Percentiles rank a stretch among this genome's conserved stretches.
Conservation (phyloP, 2,329 filamentous ascomycete genomes). For the Exutisphaerella laricina region DNA sequence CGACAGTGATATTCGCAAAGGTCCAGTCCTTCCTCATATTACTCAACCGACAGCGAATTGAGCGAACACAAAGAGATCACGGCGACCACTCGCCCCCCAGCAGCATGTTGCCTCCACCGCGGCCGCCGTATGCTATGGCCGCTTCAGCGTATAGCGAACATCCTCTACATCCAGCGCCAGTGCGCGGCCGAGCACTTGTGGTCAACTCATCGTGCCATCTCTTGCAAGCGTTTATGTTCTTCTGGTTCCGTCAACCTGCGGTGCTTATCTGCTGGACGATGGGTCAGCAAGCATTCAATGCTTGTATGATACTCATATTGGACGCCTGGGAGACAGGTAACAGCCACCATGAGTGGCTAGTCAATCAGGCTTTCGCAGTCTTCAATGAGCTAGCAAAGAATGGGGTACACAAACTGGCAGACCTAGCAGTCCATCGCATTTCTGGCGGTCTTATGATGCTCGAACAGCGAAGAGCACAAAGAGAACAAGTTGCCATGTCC, state of each 20-base stretch:
- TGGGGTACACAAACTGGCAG: slow-evolving; percentile 42
- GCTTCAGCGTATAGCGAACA: slow-evolving; percentile 19
- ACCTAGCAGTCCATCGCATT: slow-evolving; percentile 40
- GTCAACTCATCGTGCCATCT: slow-evolving; percentile 40
- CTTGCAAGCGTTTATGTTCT: slow-evolving; percentile 44
- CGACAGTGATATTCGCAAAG: slow-evolving; percentile 42
- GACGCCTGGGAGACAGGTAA: slow-evolving; percentile 42
- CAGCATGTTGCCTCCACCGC: slow-evolving; percentile 16
- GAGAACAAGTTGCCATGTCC: slow-evolving; percentile 13
- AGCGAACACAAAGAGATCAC: slow-evolving; percentile 25
- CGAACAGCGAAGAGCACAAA: slow-evolving; percentile 15
- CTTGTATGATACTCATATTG: slow-evolving; percentile 45
- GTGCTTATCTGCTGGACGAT: slow-evolving; percentile 46
- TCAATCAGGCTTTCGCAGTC: slow-evolving; percentile 39
- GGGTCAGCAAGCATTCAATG: slow-evolving; percentile 47
- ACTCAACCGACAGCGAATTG: slow-evolving; percentile 44
- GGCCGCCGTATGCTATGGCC: slow-evolving; percentile 9
- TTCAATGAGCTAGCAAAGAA: slow-evolving; percentile 41
- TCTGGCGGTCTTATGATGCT: slow-evolving; percentile 29
- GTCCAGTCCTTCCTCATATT: slow-evolving; percentile 46
- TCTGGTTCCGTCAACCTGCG: slow-evolving; percentile 39
- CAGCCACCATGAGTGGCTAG: slow-evolving; percentile 34
- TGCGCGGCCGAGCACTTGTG: slow-evolving; percentile 39
- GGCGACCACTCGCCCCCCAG: slow-evolving; percentile 18
- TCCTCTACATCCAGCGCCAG: slow-evolving; percentile 24